Base-by-base conservation (phyloP, 345 rosid species). In the Barbarea vulgaris region DNA sequence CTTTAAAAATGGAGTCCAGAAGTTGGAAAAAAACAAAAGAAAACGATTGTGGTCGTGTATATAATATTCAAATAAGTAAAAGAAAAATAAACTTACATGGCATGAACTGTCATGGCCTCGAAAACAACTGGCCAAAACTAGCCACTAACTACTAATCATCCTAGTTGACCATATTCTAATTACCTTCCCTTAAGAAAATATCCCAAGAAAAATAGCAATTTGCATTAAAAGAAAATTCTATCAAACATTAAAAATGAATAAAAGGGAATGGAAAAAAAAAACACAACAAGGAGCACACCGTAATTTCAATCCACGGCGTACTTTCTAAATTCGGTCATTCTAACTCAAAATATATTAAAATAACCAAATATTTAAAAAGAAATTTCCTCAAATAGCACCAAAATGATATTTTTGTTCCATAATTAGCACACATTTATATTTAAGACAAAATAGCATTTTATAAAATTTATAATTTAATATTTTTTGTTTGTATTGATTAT, bases 51-150 rank as follows among this genome's bases (percentile, higher is more conserved):
- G 52, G 61, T 36, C 41, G 61, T 42, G 18, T 73, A 64, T 41
- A 52, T 15, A 28, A 28, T 54, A 28, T 55, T 55, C 36, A n/a
- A 55, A 36, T 19, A 44, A 64, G 30, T 64, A 44, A 42, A 15
- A 65, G 5, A 55, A 24, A 33, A 3, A 0, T 3, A 21, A 17
- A 13, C n/a, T 57, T 57, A 75, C 34, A 5, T 18, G 47, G 41
- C 73, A 67, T 47, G 72, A 66, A 66, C 52, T 17, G 17, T 33
- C 59, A 2, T 22, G 56, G 66, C 6, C 19, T 13, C n/a, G 12
- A 58, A 67, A 57, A 58, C 78, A 58, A 74, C 10, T 11, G 67
- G 60, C 53, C 22, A 48, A 67, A 67, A 36, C 34, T 25, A 36
- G 3, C 78, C 66, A 48, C 42, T 65, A 33, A 48, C 31, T 27